Evolutionary conservation across 768 basidiomycete species (phyloP).

Genomic region (Cubamyces sp.): DNA sequence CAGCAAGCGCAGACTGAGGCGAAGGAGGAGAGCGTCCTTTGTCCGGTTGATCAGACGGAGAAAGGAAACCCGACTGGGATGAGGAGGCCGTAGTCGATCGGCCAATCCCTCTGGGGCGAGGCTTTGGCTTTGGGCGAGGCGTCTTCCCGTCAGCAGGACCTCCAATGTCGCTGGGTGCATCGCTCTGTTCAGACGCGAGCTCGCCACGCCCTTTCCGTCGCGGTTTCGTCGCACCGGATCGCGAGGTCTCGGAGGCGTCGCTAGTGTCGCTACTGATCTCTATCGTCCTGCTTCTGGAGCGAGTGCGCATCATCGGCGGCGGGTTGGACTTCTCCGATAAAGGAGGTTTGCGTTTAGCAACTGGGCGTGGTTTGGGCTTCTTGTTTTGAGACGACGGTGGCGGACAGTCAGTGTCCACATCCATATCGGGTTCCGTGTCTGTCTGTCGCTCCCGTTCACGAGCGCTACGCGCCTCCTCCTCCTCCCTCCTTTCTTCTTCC

Average conservation of each 20-base stretch:
- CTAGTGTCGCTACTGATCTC: conserved; percentile 19
- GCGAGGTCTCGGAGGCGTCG: conserved; percentile 9
- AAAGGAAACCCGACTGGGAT: neutral
- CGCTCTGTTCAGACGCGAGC: neutral
- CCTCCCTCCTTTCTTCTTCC: conserved; percentile 40
- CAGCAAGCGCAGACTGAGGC: neutral
- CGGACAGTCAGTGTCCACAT: conserved; percentile 7
- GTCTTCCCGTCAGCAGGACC: neutral
- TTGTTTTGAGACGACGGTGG: conserved; percentile 2
- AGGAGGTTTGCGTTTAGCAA: conserved; percentile 1
- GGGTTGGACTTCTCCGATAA: conserved; percentile 2
- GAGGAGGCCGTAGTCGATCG: neutral
- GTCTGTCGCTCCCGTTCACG: neutral
- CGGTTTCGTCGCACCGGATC: neutral
- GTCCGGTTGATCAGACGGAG: neutral
- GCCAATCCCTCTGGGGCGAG: conserved; percentile 2
- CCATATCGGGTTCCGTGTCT: conserved; percentile 4
- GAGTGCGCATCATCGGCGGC: neutral
- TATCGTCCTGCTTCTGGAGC: neutral
- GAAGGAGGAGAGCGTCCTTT: neutral
- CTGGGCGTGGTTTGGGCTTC: conserved; percentile 7
- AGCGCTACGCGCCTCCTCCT: conserved; percentile 13
- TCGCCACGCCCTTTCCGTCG: neutral
- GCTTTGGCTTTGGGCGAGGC: conserved; percentile 6
- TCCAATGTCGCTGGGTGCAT: neutral